These are phyloP conservation scores for Alternaria rosae DNA, from an alignment of 2,329 filamentous ascomycete genomes.

Conservation along the genomic window DNA sequence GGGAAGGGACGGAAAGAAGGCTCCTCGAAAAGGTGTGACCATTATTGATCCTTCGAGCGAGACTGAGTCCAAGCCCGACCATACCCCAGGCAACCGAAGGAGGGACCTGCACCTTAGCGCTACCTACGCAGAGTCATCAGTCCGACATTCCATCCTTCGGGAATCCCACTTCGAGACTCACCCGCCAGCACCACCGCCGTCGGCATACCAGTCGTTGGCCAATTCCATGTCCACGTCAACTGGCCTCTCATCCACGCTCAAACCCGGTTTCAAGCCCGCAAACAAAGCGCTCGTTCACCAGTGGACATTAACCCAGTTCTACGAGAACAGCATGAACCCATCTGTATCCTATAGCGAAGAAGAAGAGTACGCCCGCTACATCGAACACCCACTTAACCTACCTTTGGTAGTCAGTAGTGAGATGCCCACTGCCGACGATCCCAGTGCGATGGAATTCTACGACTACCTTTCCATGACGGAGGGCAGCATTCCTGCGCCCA, in stretches of 20 bases:
- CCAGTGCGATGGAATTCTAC: constrained; percentile 71
- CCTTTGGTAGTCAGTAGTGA: constrained; percentile 80
- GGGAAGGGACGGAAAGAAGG: constrained; percentile 69
- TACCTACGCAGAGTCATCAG: constrained; percentile 44
- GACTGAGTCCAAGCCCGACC: constrained; percentile 31
- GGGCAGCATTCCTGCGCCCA: constrained; percentile 22
- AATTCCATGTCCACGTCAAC: constrained; percentile 41
- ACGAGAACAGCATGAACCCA: constrained; percentile 85
- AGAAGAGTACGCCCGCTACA: constrained; percentile 87
- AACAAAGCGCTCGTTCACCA: constrained; percentile 85
- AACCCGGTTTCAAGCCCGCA: constrained; percentile 58
- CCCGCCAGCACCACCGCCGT: constrained; percentile 27
- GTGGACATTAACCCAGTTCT: constrained; percentile 86
- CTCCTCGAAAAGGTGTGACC: constrained; percentile 70
- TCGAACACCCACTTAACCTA: constrained; percentile 85
- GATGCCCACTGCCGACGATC: constrained; percentile 59
- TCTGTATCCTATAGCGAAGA: constrained; percentile 78
- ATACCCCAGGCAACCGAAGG: constrained; percentile 27
- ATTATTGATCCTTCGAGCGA: constrained; percentile 68
- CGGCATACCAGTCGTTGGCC: constrained; percentile 33
- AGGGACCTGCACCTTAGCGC: constrained; percentile 32
- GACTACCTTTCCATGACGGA: constrained; percentile 74
- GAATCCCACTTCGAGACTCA: constrained; percentile 49
- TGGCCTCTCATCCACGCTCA: constrained; percentile 33
- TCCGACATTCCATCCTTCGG: constrained; percentile 54